Percentiles rank a stretch among this genome's conserved stretches.
These are phyloP conservation scores for Xylariales sp. DNA, from an alignment of 2,329 filamentous ascomycete species.

Conservation along the genomic window DNA sequence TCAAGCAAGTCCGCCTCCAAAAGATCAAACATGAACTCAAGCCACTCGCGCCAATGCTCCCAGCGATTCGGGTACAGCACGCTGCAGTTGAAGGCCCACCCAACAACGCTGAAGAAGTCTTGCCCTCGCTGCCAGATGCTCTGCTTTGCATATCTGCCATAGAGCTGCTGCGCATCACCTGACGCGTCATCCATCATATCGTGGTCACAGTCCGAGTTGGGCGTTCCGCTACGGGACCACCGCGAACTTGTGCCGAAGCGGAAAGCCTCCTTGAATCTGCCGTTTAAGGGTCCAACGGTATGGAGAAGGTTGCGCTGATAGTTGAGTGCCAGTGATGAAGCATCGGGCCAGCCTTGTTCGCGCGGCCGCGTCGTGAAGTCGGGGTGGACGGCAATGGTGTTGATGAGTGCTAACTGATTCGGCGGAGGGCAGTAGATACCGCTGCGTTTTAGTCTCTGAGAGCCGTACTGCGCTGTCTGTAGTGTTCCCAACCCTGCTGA, in stretches of 20 bases:
- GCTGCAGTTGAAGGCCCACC: conserved; percentile 93
- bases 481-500: conserved; percentile 37
- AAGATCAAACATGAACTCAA: conserved; percentile 73
- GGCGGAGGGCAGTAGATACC: conserved; percentile 60
- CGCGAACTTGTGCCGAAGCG: conserved; percentile 42
- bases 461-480: too few relatives aligned
- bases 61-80: conserved; percentile 68
- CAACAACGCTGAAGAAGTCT: conserved; percentile 84
- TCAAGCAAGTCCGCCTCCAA: conserved; percentile 67
- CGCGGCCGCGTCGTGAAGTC: conserved; percentile 68
- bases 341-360: conserved; percentile 54
- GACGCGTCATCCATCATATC: conserved; percentile 46
- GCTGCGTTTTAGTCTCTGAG: too few relatives aligned
- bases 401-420: conserved; percentile 70
- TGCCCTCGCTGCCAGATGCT: conserved; percentile 72
- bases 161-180: conserved; percentile 50
- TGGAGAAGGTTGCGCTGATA: conserved; percentile 65
- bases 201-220: conserved; percentile 40
- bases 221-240: conserved; percentile 21
- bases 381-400: conserved; percentile 79
- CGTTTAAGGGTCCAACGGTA: conserved; percentile 64
- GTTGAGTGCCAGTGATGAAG: conserved; percentile 61
- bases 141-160: conserved; percentile 56
- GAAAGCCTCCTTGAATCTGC: conserved; percentile 69
- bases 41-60: conserved; percentile 76